Percentiles rank a stretch among this genome's conserved stretches.
phyloP scores from a whole-genome alignment of 139 green algal species.

The Tetradesmus lagerheimii region DNA sequence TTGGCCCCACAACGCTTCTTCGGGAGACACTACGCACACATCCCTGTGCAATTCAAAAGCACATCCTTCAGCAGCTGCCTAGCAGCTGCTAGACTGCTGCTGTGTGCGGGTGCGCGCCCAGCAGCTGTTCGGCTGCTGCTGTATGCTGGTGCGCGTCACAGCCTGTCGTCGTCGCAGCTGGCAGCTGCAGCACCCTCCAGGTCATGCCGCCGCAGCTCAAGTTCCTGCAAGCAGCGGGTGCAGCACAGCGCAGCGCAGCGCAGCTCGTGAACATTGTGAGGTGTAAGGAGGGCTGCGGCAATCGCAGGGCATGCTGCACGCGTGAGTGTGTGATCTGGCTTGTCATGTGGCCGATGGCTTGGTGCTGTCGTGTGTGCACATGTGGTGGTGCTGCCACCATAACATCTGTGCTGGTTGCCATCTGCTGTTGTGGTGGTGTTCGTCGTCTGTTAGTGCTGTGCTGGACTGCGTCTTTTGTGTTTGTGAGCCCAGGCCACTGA shows the following conservation, averaged over 20 bases:
- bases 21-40: no score
- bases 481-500: not conserved
- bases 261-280: no score
- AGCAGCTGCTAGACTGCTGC: no score
- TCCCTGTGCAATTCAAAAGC: no score
- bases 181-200: constrained; percentile 11
- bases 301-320: no score
- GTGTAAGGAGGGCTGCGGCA: no score
- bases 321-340: no score
- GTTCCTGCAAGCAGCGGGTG: constrained; percentile 16
- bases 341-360: no score
- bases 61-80: no score
- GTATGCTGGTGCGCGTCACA: not conserved
- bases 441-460: not conserved
- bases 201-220: constrained; percentile 22
- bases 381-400: not conserved
- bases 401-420: not conserved
- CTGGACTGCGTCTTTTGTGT: not conserved
- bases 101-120: no score
- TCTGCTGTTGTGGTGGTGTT: not conserved
- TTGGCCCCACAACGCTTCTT: no score
- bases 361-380: not conserved
- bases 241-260: not conserved
- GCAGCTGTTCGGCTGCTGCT: not conserved
- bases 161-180: constrained; percentile 3